Evolutionary conservation across 2,329 filamentous ascomycete species (phyloP).

Genomic region (Rutstroemia sydowiana): DNA sequence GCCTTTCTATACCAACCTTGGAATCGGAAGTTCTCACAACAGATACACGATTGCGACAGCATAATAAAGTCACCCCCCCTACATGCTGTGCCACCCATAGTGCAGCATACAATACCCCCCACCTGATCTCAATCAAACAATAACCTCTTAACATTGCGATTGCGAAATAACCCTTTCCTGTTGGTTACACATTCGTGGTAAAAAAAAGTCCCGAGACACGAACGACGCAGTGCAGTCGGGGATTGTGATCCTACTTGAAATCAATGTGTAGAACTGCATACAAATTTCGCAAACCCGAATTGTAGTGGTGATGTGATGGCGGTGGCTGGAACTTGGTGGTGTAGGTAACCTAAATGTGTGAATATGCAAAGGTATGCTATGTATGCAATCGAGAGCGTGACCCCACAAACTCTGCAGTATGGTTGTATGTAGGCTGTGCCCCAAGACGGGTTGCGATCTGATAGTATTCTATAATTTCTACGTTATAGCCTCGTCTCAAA

Average conservation of each 20-base stretch:
- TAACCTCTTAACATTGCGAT: not conserved
- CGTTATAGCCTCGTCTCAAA: slow-evolving; percentile 14
- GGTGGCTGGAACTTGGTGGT: not conserved
- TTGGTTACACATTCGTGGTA: not conserved
- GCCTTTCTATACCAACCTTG: not conserved
- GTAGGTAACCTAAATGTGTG: too few relatives aligned
- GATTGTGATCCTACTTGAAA: not conserved
- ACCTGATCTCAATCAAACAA: not conserved
- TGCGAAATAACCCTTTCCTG: too few relatives aligned
- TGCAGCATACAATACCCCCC: not conserved
- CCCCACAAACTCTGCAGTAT: not conserved
- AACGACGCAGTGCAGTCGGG: not conserved
- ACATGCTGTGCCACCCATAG: not conserved
- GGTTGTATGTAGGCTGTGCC: not conserved
- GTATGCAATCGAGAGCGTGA: slow-evolving; percentile 7
- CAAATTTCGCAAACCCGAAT: not conserved
- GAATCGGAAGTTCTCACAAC: not conserved
- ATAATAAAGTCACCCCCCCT: not conserved
- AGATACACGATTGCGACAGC: not conserved
- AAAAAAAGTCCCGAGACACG: not conserved
- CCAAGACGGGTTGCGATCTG: not conserved
- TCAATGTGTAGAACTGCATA: not conserved
- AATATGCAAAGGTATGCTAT: not conserved
- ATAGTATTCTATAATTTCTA: not conserved
- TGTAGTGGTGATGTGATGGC: not conserved